These are phyloP conservation scores for Alternaria viburni DNA, from an alignment of 2,329 filamentous ascomycete species.

Conservation along the genomic window DNA sequence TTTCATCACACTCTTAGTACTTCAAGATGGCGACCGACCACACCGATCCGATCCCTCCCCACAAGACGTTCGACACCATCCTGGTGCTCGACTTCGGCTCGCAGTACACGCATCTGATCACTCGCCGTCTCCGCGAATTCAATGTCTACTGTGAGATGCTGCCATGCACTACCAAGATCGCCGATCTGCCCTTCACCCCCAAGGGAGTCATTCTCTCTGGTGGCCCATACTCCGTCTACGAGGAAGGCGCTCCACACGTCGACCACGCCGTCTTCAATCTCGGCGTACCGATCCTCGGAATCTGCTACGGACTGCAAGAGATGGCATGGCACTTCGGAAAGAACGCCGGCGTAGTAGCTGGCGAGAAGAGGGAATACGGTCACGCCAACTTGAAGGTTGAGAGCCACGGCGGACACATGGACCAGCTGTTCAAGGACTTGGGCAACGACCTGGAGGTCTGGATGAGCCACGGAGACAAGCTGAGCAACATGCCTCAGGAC, in stretches of 20 bases:
- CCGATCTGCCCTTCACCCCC: slow-evolving; percentile 78
- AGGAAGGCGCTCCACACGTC: slow-evolving; percentile 75
- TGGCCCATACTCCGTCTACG: slow-evolving; percentile 80
- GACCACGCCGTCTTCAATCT: slow-evolving; percentile 83
- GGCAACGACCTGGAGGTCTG: slow-evolving; percentile 74
- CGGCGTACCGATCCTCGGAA: slow-evolving; percentile 65
- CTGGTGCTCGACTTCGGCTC: slow-evolving; percentile 75
- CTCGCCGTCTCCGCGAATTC: slow-evolving; percentile 75
- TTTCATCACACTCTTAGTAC: slow-evolving; percentile 12
- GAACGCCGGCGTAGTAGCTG: slow-evolving; percentile 67
- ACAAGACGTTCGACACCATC: slow-evolving; percentile 68
- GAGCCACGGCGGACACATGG: slow-evolving; percentile 65
- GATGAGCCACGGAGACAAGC: slow-evolving; percentile 92
- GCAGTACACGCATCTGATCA: slow-evolving; percentile 77
- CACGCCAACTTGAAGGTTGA: slow-evolving; percentile 70
- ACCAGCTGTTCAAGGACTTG: slow-evolving; percentile 79
- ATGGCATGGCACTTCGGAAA: slow-evolving; percentile 73
- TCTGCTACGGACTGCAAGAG: slow-evolving; percentile 73
- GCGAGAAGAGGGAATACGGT: slow-evolving; percentile 74
- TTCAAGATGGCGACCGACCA: slow-evolving; percentile 48
- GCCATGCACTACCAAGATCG: slow-evolving; percentile 81
- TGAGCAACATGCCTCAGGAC: slow-evolving; percentile 72
- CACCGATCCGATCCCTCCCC: slow-evolving; percentile 53
- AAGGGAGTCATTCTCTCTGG: slow-evolving; percentile 82
- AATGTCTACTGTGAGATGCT: slow-evolving; percentile 89